phyloP scores from a whole-genome alignment of 148 eudicot species.

The Vaccinium myrtillus region DNA sequence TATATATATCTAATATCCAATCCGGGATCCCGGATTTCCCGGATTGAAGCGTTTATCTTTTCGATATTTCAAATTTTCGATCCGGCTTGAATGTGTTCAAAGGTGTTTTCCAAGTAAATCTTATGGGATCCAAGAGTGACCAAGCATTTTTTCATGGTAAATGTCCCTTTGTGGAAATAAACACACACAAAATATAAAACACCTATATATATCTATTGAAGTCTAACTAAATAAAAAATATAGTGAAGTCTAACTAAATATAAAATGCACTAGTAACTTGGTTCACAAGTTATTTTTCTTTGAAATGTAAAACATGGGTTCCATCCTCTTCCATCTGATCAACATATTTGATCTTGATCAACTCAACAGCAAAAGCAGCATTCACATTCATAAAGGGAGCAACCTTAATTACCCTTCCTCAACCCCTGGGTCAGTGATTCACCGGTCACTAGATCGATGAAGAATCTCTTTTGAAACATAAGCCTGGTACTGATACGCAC shows the following conservation, averaged over 20 bases:
- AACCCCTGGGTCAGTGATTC: not conserved
- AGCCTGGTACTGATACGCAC: not conserved
- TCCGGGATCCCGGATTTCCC: no score
- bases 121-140: no score
- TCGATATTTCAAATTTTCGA: no score
- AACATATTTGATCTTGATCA: not conserved
- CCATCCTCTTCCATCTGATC: slow-evolving; percentile 1
- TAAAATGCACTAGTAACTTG: not conserved
- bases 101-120: no score
- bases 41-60: no score
- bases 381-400: not conserved
- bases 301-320: not conserved
- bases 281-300: not conserved
- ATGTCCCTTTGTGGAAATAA: no score
- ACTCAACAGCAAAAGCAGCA: not conserved
- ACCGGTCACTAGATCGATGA: not conserved
- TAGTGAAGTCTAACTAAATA: not conserved
- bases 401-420: not conserved
- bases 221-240: no score
- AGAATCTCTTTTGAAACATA: not conserved
- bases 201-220: no score
- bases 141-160: no score
- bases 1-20: no score
- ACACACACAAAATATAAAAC: no score
- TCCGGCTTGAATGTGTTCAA: no score